Evolutionary conservation across 805 yeast genomes (phyloP), one percentile per base, ranked within the genome.

Genomic region (Teunomyces funiuensis): DNA sequence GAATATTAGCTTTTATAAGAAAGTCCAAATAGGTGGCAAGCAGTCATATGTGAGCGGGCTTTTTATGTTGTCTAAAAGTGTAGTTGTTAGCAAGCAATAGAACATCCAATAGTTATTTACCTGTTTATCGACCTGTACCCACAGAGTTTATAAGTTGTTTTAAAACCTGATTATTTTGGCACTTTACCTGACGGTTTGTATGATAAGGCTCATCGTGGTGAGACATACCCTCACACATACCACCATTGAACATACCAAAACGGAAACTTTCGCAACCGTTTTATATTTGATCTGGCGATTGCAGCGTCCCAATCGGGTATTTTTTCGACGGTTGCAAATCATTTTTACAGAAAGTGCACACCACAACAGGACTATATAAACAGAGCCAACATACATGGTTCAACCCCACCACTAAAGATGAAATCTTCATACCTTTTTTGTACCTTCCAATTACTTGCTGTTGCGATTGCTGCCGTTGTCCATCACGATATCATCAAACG

Each of bases 41-140:
- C n/a, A n/a, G n/a, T n/a, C n/a, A n/a, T n/a, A n/a, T n/a, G n/a
- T n/a, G n/a, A n/a, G n/a, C n/a, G n/a, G n/a, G n/a, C n/a, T n/a
- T n/a, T n/a, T n/a, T n/a, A n/a, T n/a, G n/a, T n/a, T n/a, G n/a
- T n/a, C n/a, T n/a, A n/a, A n/a, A n/a, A n/a, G n/a, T n/a, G n/a
- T n/a, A n/a, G n/a, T n/a, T n/a, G n/a, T n/a, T n/a, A n/a, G n/a
- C n/a, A n/a, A n/a, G n/a, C n/a, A n/a, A n/a, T n/a, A n/a, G n/a
- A n/a, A n/a, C 34, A 19, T 31, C 34, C 16, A 31, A 31, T 13
- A 25, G 34, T 13, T 31, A 31, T 31, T 20, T 31, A 13, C 34
- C 41, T 53, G 37, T 43, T 46, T 23, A 50, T 47, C 22, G 34
- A 40, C 14, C 22, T 13, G 25, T 14, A 13, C 20, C 22, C 11